Evolutionary conservation across 2,329 filamentous ascomycete species (phyloP).

Genomic region (Epicoccum nigrum): DNA sequence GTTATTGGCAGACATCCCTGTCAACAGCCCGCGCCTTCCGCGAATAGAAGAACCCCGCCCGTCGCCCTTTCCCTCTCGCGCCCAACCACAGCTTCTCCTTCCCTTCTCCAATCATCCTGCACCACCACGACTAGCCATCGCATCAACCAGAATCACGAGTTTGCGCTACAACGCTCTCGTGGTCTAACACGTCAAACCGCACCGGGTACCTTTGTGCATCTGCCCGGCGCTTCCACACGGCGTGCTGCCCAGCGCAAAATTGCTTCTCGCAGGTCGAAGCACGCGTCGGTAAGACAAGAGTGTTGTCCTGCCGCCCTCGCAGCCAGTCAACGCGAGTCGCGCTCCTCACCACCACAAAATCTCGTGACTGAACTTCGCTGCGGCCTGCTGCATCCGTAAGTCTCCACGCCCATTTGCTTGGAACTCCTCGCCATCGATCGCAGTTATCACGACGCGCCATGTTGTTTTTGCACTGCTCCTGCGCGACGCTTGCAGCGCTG

Average conservation of each 20-base stretch:
- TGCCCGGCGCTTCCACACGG: conserved; percentile 23
- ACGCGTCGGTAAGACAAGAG: conserved; percentile 29
- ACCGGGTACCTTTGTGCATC: conserved; percentile 22
- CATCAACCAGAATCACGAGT: conserved; percentile 28
- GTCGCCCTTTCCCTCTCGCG: conserved; percentile 28
- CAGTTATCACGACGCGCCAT: conserved; percentile 11
- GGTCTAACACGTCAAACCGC: conserved; percentile 23
- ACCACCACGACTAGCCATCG: conserved; percentile 29
- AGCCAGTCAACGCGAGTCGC: conserved; percentile 34
- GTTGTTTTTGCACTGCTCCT: conserved; percentile 3
- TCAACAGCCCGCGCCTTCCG: conserved; percentile 16
- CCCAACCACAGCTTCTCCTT: conserved; percentile 36
- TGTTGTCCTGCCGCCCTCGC: conserved; percentile 19
- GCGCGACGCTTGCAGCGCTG: conserved; percentile 13
- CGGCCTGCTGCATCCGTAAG: conserved; percentile 45
- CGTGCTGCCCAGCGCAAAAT: conserved; percentile 21
- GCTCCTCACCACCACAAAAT: conserved; percentile 37
- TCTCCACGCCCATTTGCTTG: conserved; percentile 21
- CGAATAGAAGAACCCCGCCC: conserved; percentile 27
- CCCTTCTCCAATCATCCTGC: conserved; percentile 37
- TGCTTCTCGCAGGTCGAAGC: conserved; percentile 14
- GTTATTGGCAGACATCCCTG: conserved; percentile 28
- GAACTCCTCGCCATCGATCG: conserved; percentile 18
- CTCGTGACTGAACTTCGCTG: conserved; percentile 44
- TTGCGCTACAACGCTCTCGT: conserved; percentile 36